Base-by-base conservation (phyloP, 345 rosid genomes). In the Bruguiera parviflora region DNA sequence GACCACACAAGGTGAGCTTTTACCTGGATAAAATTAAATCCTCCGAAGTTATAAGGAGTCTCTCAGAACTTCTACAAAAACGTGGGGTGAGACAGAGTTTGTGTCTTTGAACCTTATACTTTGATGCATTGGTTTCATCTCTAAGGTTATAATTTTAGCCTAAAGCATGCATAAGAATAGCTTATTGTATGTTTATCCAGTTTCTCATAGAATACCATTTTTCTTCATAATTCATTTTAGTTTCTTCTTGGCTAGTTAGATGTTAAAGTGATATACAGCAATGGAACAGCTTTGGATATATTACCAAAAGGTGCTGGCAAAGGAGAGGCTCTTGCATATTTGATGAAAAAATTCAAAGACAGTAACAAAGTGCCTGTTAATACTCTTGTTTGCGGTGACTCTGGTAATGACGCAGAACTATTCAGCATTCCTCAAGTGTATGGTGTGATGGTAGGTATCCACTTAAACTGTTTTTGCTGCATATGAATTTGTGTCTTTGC, bases 401-500 rank as follows among this genome's bases (percentile, higher is more conserved):
- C 98, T 47, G 98, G 98, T 65, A 94, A 94, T 49, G 98, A 94
- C 75, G 97, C 96, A 51, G 98, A 94, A 39, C 84, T 94, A 2
- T 94, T 91, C 77, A 81, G 90, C 81, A 82, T 94, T 78, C 95
- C 96, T 0, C 89, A 83, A 63, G 92, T 94, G 27, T 80, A 88
- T 72, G 98, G 97, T 1, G 97, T 94, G 74, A 94, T 91, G 97
- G 97, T 93, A 57, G 61, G 98, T 80, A 70, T 60, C 28, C 32
- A 69, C 64, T 3, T 65, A 21, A 55, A 65, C 19, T 11, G 5
- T 21, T 21, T 6, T 53, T 21, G 27, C 9, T 51, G 51, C 0
- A 32, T 9, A 35, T 43, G 46, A 31, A 32, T 31, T 28, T 11
- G 10, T 37, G 28, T 6, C 53, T 25, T 46, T 27, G 8, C 29